Conservation (phyloP, 495 filamentous ascomycete genomes). For the Daldinia caldariorum region DNA sequence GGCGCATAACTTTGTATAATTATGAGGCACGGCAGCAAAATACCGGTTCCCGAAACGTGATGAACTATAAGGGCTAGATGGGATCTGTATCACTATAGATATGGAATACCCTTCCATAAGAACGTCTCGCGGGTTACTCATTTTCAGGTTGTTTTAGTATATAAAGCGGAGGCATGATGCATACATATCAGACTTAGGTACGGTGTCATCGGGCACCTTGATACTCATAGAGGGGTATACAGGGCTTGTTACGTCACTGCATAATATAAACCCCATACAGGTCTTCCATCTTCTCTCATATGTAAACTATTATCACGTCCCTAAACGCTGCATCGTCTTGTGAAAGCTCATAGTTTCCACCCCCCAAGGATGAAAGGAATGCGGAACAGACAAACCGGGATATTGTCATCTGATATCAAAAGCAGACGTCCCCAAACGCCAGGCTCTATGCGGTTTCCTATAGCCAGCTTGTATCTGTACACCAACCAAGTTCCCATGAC, state of each 20-base stretch:
- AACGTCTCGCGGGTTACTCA: background rate
- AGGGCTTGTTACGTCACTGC: constrained; percentile 2
- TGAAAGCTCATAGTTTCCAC: background rate
- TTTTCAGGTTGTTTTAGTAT: constrained; percentile 11
- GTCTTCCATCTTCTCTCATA: background rate
- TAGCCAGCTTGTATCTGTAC: constrained; percentile 27
- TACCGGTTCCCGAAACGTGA: background rate
- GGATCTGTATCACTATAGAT: background rate
- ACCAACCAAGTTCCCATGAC: constrained; percentile 21
- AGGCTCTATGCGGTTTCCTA: constrained; percentile 38
- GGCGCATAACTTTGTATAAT: constrained; percentile 12
- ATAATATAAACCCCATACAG: constrained; percentile 26
- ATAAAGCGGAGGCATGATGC: background rate
- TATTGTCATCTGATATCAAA: constrained; percentile 15
- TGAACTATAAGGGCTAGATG: background rate
- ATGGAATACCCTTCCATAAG: constrained; percentile 1
- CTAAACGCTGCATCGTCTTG: background rate
- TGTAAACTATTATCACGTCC: constrained; percentile 2
- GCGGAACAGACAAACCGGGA: constrained; percentile 15
- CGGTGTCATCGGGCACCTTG: constrained; percentile 10
- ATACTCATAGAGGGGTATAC: constrained; percentile 14
- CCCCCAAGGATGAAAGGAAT: constrained; percentile 30
- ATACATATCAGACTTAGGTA: constrained; percentile 12
- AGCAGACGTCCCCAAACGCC: constrained; percentile 37
- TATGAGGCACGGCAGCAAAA: background rate